A percentile compares a stretch with the other conserved stretches of the same genome.
phyloP scores from a whole-genome alignment of 441 rosid genomes.

The Omphalea diandra region DNA sequence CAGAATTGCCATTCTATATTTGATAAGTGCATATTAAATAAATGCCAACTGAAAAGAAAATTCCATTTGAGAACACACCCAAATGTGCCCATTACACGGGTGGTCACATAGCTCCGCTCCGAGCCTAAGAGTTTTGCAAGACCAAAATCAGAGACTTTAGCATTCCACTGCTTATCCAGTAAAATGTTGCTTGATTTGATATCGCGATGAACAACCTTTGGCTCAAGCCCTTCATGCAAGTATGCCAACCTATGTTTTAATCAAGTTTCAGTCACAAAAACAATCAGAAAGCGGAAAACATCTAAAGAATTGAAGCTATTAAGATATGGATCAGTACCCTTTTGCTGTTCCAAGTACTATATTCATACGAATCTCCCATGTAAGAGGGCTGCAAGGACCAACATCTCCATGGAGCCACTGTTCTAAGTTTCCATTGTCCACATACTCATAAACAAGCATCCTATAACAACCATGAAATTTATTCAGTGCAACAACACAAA shows the following conservation, averaged over 20 bases:
- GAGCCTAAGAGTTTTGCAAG: conserved; percentile 70
- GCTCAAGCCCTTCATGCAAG: conserved; percentile 69
- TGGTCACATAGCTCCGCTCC: conserved; percentile 60
- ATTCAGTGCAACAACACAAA: neutral
- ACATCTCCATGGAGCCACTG: conserved; percentile 76
- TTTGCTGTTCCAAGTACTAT: conserved; percentile 61
- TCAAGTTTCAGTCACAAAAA: neutral
- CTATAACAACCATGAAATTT: conserved; percentile 24
- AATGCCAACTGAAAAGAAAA: neutral
- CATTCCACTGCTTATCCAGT: conserved; percentile 59
- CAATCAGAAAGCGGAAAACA: neutral
- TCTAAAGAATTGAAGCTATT: neutral
- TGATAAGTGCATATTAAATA: neutral
- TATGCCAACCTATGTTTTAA: conserved; percentile 45
- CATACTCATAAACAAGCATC: conserved; percentile 74
- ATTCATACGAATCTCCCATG: conserved; percentile 70
- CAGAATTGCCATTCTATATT: neutral
- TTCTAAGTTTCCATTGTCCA: conserved; percentile 63
- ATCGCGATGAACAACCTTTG: conserved; percentile 71
- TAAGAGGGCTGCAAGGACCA: conserved; percentile 61
- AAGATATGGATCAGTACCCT: conserved; percentile 35
- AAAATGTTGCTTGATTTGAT: conserved; percentile 67
- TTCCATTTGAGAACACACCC: conserved; percentile 44
- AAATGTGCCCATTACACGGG: conserved; percentile 78
- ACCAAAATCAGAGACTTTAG: conserved; percentile 72